phyloP scores from a whole-genome alignment of 2,329 filamentous ascomycete species.

The Seiridium cupressi region DNA sequence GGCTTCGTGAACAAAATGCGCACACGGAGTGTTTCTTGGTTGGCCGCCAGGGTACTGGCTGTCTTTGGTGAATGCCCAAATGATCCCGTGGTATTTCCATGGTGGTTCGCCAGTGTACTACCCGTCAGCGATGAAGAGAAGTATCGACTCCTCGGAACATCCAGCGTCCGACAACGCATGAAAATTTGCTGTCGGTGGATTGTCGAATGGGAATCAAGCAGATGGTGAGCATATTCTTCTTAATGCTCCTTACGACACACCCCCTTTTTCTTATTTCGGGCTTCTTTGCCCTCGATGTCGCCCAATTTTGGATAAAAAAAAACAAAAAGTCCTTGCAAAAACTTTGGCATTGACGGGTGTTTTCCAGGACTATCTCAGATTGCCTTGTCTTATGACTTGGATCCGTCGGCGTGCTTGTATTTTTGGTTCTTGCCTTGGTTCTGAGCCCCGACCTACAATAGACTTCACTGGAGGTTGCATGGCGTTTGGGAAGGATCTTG shows the following conservation, averaged over 20 bases:
- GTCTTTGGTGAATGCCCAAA: slow-evolving; percentile 76
- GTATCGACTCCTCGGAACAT: slow-evolving; percentile 70
- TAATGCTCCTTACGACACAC: slow-evolving; percentile 5
- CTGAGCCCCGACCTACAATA: neutral
- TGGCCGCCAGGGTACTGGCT: slow-evolving; percentile 67
- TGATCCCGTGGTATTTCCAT: slow-evolving; percentile 77
- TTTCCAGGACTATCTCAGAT: slow-evolving; percentile 10
- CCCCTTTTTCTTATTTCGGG: neutral
- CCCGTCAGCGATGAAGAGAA: slow-evolving; percentile 78
- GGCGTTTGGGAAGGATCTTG: slow-evolving; percentile 1
- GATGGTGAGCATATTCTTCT: slow-evolving; percentile 58
- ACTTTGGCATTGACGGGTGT: neutral
- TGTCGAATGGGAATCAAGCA: slow-evolving; percentile 64
- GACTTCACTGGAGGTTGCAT: neutral
- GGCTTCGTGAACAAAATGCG: slow-evolving; percentile 71
- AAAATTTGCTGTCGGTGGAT: slow-evolving; percentile 85
- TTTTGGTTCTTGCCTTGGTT: slow-evolving; percentile 3
- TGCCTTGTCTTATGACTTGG: slow-evolving; percentile 13
- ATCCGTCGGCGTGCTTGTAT: slow-evolving; percentile 1
- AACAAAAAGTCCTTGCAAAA: neutral
- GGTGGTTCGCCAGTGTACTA: slow-evolving; percentile 85
- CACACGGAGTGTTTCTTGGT: slow-evolving; percentile 68
- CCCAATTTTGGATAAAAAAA: no score
- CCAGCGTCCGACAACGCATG: slow-evolving; percentile 74
- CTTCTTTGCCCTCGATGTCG: neutral